Evolutionary conservation across 768 basidiomycete species (phyloP).

Genomic region (Tulasnella sp.): DNA sequence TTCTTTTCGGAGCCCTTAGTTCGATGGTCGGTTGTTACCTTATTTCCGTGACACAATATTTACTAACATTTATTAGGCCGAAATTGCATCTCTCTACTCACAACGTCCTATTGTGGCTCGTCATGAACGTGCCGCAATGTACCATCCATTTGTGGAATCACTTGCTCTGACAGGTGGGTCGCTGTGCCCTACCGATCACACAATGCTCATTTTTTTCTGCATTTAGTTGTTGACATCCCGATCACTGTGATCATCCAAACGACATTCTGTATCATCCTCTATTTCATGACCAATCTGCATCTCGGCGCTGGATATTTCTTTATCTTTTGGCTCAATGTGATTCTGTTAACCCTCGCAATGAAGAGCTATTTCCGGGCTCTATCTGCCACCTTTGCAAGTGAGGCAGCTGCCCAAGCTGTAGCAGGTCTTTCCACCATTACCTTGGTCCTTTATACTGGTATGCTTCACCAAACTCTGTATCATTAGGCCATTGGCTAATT

Average conservation of each 20-base stretch:
- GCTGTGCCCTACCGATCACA: too few species aligned
- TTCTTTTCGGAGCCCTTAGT: too few species aligned
- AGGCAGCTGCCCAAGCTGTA: constrained; percentile 37
- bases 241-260: constrained; percentile 22
- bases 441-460: not conserved
- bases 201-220: too few species aligned
- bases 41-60: too few species aligned
- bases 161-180: too few species aligned
- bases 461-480: constrained; percentile 14
- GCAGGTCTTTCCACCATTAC: constrained; percentile 15
- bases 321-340: constrained; percentile 25
- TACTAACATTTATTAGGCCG: too few species aligned
- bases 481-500: too few species aligned
- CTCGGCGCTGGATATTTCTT: constrained; percentile 23
- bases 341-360: constrained; percentile 27
- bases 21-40: too few species aligned
- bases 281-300: constrained; percentile 26
- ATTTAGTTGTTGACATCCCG: constrained; percentile 31
- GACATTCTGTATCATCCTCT: constrained; percentile 28
- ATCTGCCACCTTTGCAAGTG: constrained; percentile 37
- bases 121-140: too few species aligned
- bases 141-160: too few species aligned
- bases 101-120: too few species aligned
- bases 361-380: constrained; percentile 28
- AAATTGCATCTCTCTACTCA: too few species aligned